Conservation (phyloP, 2,329 filamentous ascomycete genomes). For the Epichloe glyceriae region DNA sequence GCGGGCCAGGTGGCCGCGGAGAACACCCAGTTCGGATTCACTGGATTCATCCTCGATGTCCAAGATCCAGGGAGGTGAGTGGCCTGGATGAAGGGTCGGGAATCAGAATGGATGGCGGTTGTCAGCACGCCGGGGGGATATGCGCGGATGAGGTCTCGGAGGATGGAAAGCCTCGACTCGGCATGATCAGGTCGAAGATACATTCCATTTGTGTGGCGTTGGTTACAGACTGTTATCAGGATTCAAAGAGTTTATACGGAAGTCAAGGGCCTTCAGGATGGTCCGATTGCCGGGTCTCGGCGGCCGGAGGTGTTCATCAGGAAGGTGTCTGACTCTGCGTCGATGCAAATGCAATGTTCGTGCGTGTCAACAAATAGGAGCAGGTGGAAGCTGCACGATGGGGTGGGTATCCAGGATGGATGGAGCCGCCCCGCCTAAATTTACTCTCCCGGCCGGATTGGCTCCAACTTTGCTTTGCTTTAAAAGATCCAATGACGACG, state of each 20-base stretch:
- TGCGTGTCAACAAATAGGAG: no score
- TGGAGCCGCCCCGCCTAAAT: constrained; percentile 3
- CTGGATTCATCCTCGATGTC: constrained; percentile 31
- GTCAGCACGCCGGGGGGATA: constrained; percentile 51
- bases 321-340: no score
- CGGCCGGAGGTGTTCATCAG: neutral
- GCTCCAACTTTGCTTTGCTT: neutral
- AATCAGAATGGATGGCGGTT: constrained; percentile 41
- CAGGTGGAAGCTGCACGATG: no score
- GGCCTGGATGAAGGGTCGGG: constrained; percentile 38
- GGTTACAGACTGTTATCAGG: no score
- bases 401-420: neutral
- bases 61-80: constrained; percentile 47
- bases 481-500: neutral
- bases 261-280: neutral
- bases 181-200: constrained; percentile 42
- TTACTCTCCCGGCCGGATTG: constrained; percentile 4
- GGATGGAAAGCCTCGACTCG: constrained; percentile 32
- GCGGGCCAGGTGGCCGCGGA: constrained; percentile 50
- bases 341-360: no score
- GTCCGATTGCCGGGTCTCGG: neutral
- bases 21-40: constrained; percentile 25
- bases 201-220: constrained; percentile 26
- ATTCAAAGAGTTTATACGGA: neutral
- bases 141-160: constrained; percentile 43